Base-by-base conservation (phyloP, 306 rosid genomes). In the Lathyrus aphaca region DNA sequence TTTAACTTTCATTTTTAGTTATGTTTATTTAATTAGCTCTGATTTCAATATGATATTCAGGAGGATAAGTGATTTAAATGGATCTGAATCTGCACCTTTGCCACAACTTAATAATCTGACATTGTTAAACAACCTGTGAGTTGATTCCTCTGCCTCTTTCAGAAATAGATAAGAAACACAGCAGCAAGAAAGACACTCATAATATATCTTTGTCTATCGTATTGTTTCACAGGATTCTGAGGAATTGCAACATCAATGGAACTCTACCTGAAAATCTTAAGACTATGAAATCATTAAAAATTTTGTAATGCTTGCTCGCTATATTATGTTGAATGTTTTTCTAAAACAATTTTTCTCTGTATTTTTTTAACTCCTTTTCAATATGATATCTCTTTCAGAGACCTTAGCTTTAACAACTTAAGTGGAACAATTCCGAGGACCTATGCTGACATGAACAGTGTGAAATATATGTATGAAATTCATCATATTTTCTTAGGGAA, bases 231-330 rank as follows among this genome's bases (percentile, higher is more conserved):
- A 87, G 96, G 77, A 75, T 87, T 58, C 48, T 90, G 64, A 82
- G 83, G 85, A 86, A 77, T 82, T 84, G 96, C 91, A 87, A 82
- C 59, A 77, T 87, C 51, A 50, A 5, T 3, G 94, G 86, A 61
- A 2, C 13, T 3, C 61, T 86, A 29, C 94, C 94, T 7, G 32
- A 43, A 17, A 63, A 56, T 77, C 79, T 90, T 2, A 81, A 55
- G 40, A 2, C 8, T 2, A 76, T 84, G 80, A 53, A 8, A 3
- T 55, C 0, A 0, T 77, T 89, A 55, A 58, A 75, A 49, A 57
- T 53, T 38, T 71, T 91, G 97, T 88, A 40, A 83, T 70, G 0
- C 66, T 6, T 49, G 10, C 19, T 70, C 45, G 60, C 15, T 49
- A 15, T 10, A 16, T 59, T 66, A 66, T 8, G 12, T 40, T 43